These are phyloP conservation scores for Glomus cerebriforme DNA, from an alignment of 192 early-diverging fungal species.

Conservation along the genomic window DNA sequence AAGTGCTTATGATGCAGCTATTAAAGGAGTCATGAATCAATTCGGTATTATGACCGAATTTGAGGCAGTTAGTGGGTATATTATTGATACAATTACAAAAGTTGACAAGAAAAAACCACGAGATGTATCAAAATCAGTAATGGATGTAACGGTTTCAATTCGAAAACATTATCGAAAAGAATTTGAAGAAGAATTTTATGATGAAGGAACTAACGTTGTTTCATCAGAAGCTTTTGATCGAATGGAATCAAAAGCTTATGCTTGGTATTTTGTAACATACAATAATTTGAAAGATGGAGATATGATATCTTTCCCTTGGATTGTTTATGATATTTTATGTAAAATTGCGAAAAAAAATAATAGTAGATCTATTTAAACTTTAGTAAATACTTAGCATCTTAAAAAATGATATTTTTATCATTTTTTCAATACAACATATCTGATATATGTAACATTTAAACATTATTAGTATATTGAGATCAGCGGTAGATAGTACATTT, in stretches of 20 bases:
- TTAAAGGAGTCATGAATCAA: slow-evolving; percentile 65
- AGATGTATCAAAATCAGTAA: slow-evolving; percentile 54
- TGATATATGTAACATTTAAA: no score
- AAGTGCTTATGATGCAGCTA: slow-evolving; percentile 52
- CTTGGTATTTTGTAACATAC: slow-evolving; percentile 79
- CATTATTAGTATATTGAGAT: no score
- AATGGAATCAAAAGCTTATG: slow-evolving; percentile 55
- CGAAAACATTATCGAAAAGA: slow-evolving; percentile 42
- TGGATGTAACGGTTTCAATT: slow-evolving; percentile 41
- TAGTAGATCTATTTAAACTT: not conserved
- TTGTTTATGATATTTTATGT: slow-evolving; percentile 45
- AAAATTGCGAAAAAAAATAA: slow-evolving; percentile 38
- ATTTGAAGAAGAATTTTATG: slow-evolving; percentile 51
- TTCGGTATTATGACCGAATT: slow-evolving; percentile 56
- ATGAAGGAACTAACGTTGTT: slow-evolving; percentile 32
- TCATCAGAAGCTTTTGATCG: slow-evolving; percentile 7
- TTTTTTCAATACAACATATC: no score
- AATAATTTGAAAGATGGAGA: slow-evolving; percentile 38
- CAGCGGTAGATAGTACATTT: no score
- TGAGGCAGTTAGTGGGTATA: slow-evolving; percentile 45
- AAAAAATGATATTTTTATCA: no score
- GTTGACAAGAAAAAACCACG: slow-evolving; percentile 51
- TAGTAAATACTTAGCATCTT: no score
- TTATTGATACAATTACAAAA: slow-evolving; percentile 37
- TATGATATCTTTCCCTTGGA: slow-evolving; percentile 54